Conservation (phyloP, 208 protist species). For the Acanthamoeba castellanii region DNA sequence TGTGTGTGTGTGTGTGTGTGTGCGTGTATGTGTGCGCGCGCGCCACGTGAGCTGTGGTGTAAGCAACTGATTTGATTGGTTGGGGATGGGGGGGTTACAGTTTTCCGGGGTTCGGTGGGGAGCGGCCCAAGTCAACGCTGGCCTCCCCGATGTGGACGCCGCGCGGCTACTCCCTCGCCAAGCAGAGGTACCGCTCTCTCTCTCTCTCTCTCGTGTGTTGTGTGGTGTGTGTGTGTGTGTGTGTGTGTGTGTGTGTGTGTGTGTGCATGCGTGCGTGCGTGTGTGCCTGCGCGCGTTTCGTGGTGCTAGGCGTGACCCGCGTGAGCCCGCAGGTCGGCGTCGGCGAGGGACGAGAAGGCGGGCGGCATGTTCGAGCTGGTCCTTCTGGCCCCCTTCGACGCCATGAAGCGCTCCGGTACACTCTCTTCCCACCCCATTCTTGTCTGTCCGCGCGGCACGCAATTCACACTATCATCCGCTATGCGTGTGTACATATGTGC, state of each 20-base stretch:
- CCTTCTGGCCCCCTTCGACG: constrained; percentile 7
- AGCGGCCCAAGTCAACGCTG: neutral
- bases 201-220: neutral
- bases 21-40: neutral
- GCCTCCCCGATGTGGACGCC: neutral
- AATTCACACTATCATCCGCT: neutral
- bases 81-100: neutral
- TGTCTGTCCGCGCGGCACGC: too few species aligned
- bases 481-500: too few species aligned
- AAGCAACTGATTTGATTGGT: too few species aligned
- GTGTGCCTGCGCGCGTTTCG: too few species aligned
- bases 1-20: too few species aligned
- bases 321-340: neutral
- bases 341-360: neutral
- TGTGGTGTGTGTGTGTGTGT: too few species aligned
- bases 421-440: neutral
- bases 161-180: constrained; percentile 3
- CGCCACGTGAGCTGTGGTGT: too few species aligned
- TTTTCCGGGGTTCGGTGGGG: neutral
- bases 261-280: too few species aligned
- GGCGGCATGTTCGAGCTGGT: constrained; percentile 24
- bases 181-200: neutral
- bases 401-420: neutral
- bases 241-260: too few species aligned
- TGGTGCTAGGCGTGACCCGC: neutral